Evolutionary conservation across 768 basidiomycete genomes (phyloP), one percentile per base, ranked within the genome.

Genomic region (Tricholoma furcatifolium): DNA sequence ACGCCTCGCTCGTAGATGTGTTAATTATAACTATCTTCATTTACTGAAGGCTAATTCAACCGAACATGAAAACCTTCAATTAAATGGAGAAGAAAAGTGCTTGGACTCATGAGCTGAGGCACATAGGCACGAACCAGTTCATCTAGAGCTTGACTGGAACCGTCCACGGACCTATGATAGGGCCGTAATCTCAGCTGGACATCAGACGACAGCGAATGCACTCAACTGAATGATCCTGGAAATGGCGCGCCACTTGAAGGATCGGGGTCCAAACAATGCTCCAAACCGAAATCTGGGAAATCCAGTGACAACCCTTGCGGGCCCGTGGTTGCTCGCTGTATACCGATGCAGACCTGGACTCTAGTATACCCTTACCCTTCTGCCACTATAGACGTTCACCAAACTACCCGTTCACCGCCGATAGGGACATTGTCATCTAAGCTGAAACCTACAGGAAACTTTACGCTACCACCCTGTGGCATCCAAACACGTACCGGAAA

Each of bases 211-310:
- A 10, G 75, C 85, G 0, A 81, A 76, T 53, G 74, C 78, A 0
- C 56, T 86, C 41, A 73, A 72, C 47, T 91, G 85, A 83, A 74
- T 78, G 6, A 66, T 90, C 11, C 72, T 85, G 47, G 82, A 85
- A 55, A 74, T 93, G 27, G 77, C 84, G 9, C 76, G 73, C 30
- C 70, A 83, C 56, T 80, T 80, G n/a, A n/a, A n/a, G n/a, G n/a
- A n/a, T n/a, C 0, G 70, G 80, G 7, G 65, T 83, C 6, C 89
- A 93, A 67, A 70, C 67, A 2, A 75, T 72, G 51, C 77, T 92
- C 34, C 79, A 90, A 15, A 63, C 68, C 0, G 90, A 91, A 69
- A 76, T 87, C 38, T 65, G 67, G 60, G 65, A 78, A 21, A 70
- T 68, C 60, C 63, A 75, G n/a, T n/a, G n/a, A 50, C 50, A 52